A percentile compares a stretch with the other conserved stretches of the same genome.
These are phyloP conservation scores for Podila clonocystis DNA, from an alignment of 192 early-diverging fungal genomes.

Conservation along the genomic window DNA sequence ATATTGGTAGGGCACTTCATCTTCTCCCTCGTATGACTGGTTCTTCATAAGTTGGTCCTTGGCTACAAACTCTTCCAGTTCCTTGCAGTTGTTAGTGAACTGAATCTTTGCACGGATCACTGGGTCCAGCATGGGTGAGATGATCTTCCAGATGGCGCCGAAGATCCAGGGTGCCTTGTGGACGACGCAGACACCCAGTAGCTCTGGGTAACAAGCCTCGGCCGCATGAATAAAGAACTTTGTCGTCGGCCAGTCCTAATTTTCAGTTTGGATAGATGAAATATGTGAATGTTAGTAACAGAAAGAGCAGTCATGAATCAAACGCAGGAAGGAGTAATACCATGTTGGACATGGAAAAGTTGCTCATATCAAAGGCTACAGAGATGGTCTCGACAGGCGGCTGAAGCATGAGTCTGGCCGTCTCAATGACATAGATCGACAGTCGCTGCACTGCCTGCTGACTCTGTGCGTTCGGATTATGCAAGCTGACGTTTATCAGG, in stretches of 20 bases:
- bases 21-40: constrained; percentile 29
- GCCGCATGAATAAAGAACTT: constrained; percentile 80
- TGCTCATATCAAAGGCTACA: constrained; percentile 83
- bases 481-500: constrained; percentile 53
- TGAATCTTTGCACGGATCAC: constrained; percentile 87
- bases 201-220: constrained; percentile 90
- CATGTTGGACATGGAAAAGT: constrained; percentile 82
- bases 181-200: constrained; percentile 78
- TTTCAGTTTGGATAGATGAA: not conserved
- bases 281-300: not conserved
- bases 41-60: constrained; percentile 33
- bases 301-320: not conserved
- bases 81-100: constrained; percentile 69
- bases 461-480: constrained; percentile 63
- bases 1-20: constrained; percentile 25
- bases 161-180: constrained; percentile 93
- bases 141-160: constrained; percentile 76
- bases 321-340: not conserved
- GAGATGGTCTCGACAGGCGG: constrained; percentile 74
- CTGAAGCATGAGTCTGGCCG: constrained; percentile 63
- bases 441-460: constrained; percentile 68
- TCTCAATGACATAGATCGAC: constrained; percentile 77
- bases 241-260: constrained; percentile 73
- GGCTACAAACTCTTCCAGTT: constrained; percentile 70
- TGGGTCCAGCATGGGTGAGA: constrained; percentile 85